These are phyloP conservation scores for Paulownia fortunei DNA, from an alignment of 257 asterid genomes.

Conservation along the genomic window DNA sequence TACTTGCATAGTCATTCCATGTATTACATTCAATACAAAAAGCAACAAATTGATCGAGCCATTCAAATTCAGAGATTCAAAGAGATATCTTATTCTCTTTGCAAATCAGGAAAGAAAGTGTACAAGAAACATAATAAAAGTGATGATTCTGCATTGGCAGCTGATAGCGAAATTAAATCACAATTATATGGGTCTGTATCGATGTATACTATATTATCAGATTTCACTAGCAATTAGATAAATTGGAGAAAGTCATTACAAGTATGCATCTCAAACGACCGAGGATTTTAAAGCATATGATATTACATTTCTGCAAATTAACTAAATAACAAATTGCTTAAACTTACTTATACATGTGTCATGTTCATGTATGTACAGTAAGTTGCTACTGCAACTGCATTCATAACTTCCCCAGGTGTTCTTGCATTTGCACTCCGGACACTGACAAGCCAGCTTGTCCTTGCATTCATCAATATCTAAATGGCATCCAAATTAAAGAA, in stretches of 20 bases:
- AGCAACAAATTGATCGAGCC: background rate
- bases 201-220: too few species aligned
- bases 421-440: too few species aligned
- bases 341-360: constrained; percentile 77
- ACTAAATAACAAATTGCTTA: background rate
- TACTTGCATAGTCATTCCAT: constrained; percentile 2
- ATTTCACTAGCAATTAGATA: background rate
- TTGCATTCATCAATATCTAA: too few species aligned
- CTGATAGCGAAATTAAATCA: background rate
- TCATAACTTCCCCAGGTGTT: too few species aligned
- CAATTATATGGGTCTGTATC: background rate
- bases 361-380: too few species aligned
- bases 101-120: background rate
- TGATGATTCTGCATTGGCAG: background rate
- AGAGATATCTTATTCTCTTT: background rate
- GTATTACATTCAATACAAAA: background rate
- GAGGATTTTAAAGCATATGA: background rate
- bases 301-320: background rate
- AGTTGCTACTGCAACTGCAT: too few species aligned
- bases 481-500: constrained; percentile 38
- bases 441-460: too few species aligned
- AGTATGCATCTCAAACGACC: background rate
- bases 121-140: background rate
- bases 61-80: too few species aligned
- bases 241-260: background rate